phyloP scores from a whole-genome alignment of 2,329 filamentous ascomycete genomes.

The Neonectria neomacrospora region DNA sequence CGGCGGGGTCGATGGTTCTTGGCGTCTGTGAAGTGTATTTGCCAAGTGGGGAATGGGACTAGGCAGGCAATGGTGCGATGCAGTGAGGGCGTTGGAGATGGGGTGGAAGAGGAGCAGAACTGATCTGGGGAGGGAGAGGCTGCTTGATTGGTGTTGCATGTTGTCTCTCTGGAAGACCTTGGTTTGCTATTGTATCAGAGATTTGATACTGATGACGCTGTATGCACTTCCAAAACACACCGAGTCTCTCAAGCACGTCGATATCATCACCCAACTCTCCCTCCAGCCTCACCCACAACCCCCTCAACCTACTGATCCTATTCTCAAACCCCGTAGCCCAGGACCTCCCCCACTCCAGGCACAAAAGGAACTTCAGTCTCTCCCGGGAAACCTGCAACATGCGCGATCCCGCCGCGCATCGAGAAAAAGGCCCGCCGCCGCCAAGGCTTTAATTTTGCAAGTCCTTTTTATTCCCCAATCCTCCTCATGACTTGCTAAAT shows the following conservation, averaged over 20 bases:
- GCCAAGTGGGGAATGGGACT: constrained; percentile 5
- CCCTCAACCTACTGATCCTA: neutral
- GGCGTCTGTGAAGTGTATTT: constrained; percentile 3
- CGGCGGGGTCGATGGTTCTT: constrained; percentile 2
- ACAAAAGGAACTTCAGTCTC: constrained; percentile 27
- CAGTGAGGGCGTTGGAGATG: constrained; percentile 13
- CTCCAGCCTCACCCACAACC: too few species aligned
- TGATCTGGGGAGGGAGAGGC: neutral
- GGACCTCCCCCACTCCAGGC: constrained; percentile 19
- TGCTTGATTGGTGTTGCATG: neutral
- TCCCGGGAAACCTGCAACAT: neutral
- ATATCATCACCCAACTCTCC: neutral
- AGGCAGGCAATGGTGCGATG: constrained; percentile 16
- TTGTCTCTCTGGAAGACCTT: neutral
- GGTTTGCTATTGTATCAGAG: neutral
- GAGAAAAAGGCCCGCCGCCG: neutral
- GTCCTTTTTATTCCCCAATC: neutral
- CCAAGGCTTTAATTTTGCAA: neutral
- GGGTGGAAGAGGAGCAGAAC: neutral
- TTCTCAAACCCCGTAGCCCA: constrained; percentile 7
- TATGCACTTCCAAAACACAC: neutral
- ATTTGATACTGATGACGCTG: neutral
- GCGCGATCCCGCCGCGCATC: constrained; percentile 1
- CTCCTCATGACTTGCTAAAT: constrained; percentile 2
- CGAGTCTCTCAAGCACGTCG: neutral